Base-by-base conservation (phyloP, 1,284 basidiomycete genomes). In the Melanopsichium pennsylvanicum region DNA sequence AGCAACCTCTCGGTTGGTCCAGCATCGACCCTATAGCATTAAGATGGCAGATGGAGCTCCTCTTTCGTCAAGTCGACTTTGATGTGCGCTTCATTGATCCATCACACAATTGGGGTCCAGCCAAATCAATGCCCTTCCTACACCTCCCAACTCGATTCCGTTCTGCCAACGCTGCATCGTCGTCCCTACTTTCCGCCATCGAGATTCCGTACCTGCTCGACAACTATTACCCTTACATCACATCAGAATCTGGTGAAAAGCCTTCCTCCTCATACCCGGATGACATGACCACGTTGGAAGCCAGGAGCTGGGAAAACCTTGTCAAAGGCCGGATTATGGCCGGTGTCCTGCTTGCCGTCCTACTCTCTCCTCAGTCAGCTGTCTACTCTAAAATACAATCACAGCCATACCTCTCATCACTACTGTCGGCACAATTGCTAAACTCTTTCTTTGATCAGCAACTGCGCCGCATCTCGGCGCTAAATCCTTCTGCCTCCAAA, bases 21-120 rank as follows among this genome's bases (percentile, higher is more conserved):
- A 77, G 75, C 42, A 62, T 66, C 13, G 75, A 79, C 23, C 75
- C 76, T 0, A 63, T 71, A 13, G 64, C 72, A 10, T 50, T 79
- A 12, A 59, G 70, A 6, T 77, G 75, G 75, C 76, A 79, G 40
- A 69, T 79, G 58, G 71, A 75, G 44, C 52, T 77, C 18, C 19
- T 70, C 7, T 70, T 75, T 23, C 69, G 74, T 6, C 38, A 37
- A 7, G 63, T 62, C 19, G 58, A 66, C 15, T 68, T 70, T 29
- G 61, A 72, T 2, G 63, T 64, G 19, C 52, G 51, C 21, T 67
- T 68, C 34, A 48, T 75, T 43, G 48, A 60, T 15, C 73, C 64
- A 11, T 57, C 69, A 13, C 41, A 63, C 29, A 71, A 69, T 33
- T 74, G 74, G 74, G 62, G 70, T 8, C 72, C 73, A 4, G 74